Evolutionary conservation across 2,329 filamentous ascomycete species (phyloP), one percentile per base, ranked within the genome.

Genomic region (Purpureocillium takamizusanense): DNA sequence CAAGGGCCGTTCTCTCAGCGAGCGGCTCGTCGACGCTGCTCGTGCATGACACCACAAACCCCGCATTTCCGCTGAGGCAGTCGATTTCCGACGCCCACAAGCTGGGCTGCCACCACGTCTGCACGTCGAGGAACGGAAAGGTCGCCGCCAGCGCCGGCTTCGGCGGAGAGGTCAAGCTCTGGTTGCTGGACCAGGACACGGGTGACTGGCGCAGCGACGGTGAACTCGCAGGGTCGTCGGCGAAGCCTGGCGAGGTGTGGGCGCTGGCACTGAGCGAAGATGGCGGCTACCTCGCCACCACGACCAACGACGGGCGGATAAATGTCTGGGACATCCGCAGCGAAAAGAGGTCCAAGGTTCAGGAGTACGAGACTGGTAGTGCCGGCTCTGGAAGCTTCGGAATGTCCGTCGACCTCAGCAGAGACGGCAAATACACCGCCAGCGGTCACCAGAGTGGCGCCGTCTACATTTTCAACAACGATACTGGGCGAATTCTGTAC

Each of bases 401-500:
- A 29, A 78, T 92, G 65, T 84, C 83, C 52, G 80, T 98, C 44
- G 89, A 92, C 57, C 63, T 97, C 57, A 81, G 76, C 49, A 62
- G 67, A 15, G 84, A 98, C 59, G 90, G 89, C 38, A 81, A 77
- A 45, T 83, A 87, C 59, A 94, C 89, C 23, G 90, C 89, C 4
- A 94, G 84, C 37, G 92, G 92, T 0, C 90, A 98, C 62, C 85
- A 95, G 58, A 95, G 85, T 52, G 92, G 92, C 13, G 81, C 80
- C 11, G 76, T 97, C 45, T 95, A 95, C 63, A 79, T 98, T 44
- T 98, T 97, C 71, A 89, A 88, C 67, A 97, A 95, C 53, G 82
- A 88, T 49, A 87, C 84, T 1, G 86, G 86, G 4, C 78, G 86
- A 38, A 77, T 98, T 50, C 70, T 86, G 11, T 90, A 95, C 61